A percentile compares a stretch with the other conserved stretches of the same genome.
Conservation (phyloP, 2,329 filamentous ascomycete species). For the Pseudonectria buxi region DNA sequence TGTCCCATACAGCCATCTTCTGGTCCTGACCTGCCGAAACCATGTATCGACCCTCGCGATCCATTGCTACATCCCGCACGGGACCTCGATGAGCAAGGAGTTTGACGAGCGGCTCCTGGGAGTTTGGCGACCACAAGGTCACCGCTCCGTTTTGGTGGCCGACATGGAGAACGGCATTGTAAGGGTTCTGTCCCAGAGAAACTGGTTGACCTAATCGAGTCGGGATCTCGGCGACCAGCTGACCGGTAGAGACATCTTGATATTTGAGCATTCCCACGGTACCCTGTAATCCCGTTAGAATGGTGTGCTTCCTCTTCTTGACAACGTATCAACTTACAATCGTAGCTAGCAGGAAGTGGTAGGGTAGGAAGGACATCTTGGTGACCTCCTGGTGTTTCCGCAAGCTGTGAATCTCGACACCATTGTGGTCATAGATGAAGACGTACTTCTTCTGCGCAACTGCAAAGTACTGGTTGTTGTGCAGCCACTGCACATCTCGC, state of each 20-base stretch:
- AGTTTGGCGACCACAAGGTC: slow-evolving; percentile 93
- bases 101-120: slow-evolving; percentile 79
- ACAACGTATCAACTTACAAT: slow-evolving; percentile 48
- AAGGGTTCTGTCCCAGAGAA: slow-evolving; percentile 79
- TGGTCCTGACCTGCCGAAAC: slow-evolving; percentile 84
- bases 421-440: slow-evolving; percentile 90
- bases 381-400: slow-evolving; percentile 86
- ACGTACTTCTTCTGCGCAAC: slow-evolving; percentile 94
- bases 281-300: slow-evolving; percentile 41
- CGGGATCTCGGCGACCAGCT: slow-evolving; percentile 77
- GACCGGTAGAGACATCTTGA: slow-evolving; percentile 89
- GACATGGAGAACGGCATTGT: slow-evolving; percentile 85
- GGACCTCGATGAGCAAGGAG: slow-evolving; percentile 84
- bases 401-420: slow-evolving; percentile 87
- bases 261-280: slow-evolving; percentile 84
- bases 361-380: slow-evolving; percentile 92
- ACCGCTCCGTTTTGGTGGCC: slow-evolving; percentile 95
- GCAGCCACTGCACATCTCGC: slow-evolving; percentile 82
- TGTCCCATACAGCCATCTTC: slow-evolving; percentile 93
- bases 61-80: slow-evolving; percentile 76
- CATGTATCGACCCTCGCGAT: slow-evolving; percentile 92
- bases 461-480: slow-evolving; percentile 91
- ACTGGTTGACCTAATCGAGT: slow-evolving; percentile 81
- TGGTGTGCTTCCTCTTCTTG: rapidly evolving
- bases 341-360: slow-evolving; percentile 89